Percentiles rank a stretch among this genome's conserved stretches.
Evolutionary conservation across 1,284 basidiomycete genomes (phyloP).

Genomic region (Pterula multifida): DNA sequence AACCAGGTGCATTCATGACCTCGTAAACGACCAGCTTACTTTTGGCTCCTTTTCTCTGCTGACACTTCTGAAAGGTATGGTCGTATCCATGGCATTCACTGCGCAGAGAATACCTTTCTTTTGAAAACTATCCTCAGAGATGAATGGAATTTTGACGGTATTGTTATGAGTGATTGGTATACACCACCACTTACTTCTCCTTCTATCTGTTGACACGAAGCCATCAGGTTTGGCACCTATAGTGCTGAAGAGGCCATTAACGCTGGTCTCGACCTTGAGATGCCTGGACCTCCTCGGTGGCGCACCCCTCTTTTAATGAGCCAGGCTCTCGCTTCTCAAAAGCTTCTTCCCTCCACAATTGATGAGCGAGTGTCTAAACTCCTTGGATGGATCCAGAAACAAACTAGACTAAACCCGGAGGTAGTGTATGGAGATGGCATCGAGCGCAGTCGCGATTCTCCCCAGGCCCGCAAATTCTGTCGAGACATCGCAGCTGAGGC

Average conservation of each 20-base stretch:
- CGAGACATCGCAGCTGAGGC: slow-evolving; percentile 48
- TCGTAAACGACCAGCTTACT: slow-evolving; percentile 23
- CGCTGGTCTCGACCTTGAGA: slow-evolving; percentile 59
- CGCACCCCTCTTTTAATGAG: slow-evolving; percentile 41
- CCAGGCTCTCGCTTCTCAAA: slow-evolving; percentile 45
- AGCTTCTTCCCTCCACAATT: slow-evolving; percentile 37
- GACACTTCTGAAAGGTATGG: slow-evolving; percentile 36
- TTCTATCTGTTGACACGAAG: too few relatives aligned
- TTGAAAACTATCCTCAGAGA: slow-evolving; percentile 47
- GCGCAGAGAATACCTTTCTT: slow-evolving; percentile 44
- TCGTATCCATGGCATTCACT: slow-evolving; percentile 49
- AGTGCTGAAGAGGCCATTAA: slow-evolving; percentile 46
- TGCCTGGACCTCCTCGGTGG: slow-evolving; percentile 59
- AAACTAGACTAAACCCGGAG: slow-evolving; percentile 43
- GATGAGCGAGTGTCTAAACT: slow-evolving; percentile 44
- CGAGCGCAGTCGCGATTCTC: slow-evolving; percentile 46
- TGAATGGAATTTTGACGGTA: slow-evolving; percentile 58
- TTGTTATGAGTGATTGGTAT: slow-evolving; percentile 59
- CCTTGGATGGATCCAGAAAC: slow-evolving; percentile 46
- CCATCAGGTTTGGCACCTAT: slow-evolving; percentile 50
- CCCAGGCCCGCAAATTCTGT: slow-evolving; percentile 41
- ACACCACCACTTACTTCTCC: slow-evolving; percentile 8
- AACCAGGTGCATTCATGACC: slow-evolving; percentile 55
- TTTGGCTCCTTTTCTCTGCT: slow-evolving; percentile 4
- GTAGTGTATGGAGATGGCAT: slow-evolving; percentile 54